These are phyloP conservation scores for Pichia phayaonensis DNA, from an alignment of 805 yeast genomes.

Conservation along the genomic window DNA sequence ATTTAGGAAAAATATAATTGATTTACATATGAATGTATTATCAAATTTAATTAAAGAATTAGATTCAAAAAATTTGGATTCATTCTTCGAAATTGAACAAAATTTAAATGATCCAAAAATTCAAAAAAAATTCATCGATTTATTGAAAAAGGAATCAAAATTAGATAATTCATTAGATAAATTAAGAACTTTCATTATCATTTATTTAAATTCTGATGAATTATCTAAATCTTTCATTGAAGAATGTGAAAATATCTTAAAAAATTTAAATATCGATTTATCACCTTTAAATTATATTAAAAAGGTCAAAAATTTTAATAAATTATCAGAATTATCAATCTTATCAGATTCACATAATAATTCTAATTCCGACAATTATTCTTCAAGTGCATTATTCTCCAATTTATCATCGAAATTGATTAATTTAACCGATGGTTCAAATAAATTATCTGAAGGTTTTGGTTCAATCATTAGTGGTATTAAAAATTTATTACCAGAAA, in stretches of 20 bases:
- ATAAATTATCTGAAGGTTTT: constrained; percentile 74
- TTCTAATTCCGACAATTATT: constrained; percentile 21
- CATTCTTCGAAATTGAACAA: constrained; percentile 92
- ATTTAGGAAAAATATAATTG: constrained; percentile 78
- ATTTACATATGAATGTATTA: constrained; percentile 94
- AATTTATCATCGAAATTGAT: constrained; percentile 72
- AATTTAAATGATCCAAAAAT: constrained; percentile 55
- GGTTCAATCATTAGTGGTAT: constrained; percentile 84
- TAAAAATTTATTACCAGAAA: constrained; percentile 79
- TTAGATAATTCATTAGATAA: constrained; percentile 60
- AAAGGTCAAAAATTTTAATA: constrained; percentile 71
- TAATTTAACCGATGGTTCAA: constrained; percentile 64
- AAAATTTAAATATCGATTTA: constrained; percentile 49
- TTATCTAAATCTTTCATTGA: constrained; percentile 38
- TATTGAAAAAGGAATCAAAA: constrained; percentile 45
- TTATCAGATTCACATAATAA: constrained; percentile 24
- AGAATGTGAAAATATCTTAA: constrained; percentile 59
- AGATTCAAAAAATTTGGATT: constrained; percentile 80
- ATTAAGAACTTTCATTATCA: constrained; percentile 80
- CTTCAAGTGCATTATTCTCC: constrained; percentile 45
- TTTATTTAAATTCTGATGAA: constrained; percentile 47
- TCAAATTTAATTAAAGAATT: constrained; percentile 76
- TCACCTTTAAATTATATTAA: constrained; percentile 65
- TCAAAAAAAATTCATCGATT: constrained; percentile 51
- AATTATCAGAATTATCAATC: constrained; percentile 35